A percentile compares a stretch with the other conserved stretches of the same genome.
phyloP scores from a whole-genome alignment of 78 protist species.

The Dictyostelium citrinum region DNA sequence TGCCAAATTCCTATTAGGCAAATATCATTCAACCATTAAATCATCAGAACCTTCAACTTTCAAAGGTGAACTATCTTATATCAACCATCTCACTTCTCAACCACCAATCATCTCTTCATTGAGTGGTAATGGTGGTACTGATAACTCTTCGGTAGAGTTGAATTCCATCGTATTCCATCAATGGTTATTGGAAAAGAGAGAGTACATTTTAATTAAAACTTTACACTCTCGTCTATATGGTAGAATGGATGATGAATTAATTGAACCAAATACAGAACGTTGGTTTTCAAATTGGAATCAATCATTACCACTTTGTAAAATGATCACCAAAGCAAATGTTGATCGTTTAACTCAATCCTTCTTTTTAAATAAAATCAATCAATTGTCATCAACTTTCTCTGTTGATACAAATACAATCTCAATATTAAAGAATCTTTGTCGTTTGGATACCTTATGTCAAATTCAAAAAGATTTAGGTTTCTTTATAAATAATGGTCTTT shows the following conservation, averaged over 20 bases:
- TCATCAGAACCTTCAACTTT: not conserved
- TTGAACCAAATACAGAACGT: slow-evolving; percentile 29
- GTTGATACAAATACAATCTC: not conserved
- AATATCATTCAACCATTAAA: not conserved
- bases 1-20: slow-evolving; percentile 41
- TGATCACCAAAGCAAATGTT: slow-evolving; percentile 48
- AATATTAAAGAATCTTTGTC: slow-evolving; percentile 43
- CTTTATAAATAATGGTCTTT: not conserved
- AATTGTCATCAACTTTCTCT: not conserved
- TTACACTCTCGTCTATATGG: slow-evolving; percentile 23
- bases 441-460: slow-evolving; percentile 32
- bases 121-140: not conserved
- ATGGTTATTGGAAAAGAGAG: slow-evolving; percentile 57
- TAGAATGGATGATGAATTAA: not conserved
- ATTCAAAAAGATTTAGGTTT: slow-evolving; percentile 66
- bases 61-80: slow-evolving; percentile 39
- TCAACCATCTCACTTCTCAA: slow-evolving; percentile 1
- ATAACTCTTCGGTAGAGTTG: not conserved
- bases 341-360: slow-evolving; percentile 48
- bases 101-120: not conserved
- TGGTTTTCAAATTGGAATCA: slow-evolving; percentile 34
- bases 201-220: slow-evolving; percentile 16
- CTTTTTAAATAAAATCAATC: slow-evolving; percentile 32
- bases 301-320: not conserved
- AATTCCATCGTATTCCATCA: slow-evolving; percentile 4